Conservation (phyloP, 2,329 filamentous ascomycete genomes). For the Talaromyces sp. region DNA sequence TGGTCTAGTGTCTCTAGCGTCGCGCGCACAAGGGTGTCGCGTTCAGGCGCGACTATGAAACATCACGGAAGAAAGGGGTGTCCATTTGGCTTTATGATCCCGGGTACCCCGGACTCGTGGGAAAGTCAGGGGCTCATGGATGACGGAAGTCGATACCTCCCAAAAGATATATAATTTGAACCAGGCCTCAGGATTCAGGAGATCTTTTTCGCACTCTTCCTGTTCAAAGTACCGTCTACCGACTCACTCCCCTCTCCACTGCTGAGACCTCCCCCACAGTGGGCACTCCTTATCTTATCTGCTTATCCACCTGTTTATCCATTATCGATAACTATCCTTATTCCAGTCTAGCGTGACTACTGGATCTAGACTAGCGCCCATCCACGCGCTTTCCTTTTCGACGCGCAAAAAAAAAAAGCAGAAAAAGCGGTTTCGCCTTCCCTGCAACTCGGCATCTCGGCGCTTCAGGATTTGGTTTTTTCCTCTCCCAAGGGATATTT, state of each 20-base stretch:
- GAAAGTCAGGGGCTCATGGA: neutral
- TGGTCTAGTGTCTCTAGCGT: constrained; percentile 1
- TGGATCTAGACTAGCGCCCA: constrained; percentile 20
- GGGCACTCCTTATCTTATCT: neutral
- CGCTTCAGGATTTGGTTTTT: neutral
- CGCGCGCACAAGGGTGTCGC: constrained; percentile 11
- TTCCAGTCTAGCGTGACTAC: constrained; percentile 13
- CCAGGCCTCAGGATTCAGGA: neutral
- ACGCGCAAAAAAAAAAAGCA: constrained; percentile 20
- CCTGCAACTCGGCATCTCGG: neutral
- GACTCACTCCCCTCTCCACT: neutral
- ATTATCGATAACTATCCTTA: constrained; percentile 3
- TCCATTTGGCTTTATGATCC: neutral
- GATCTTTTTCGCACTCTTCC: neutral
- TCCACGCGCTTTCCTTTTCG: constrained; percentile 21
- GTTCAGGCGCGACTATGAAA: constrained; percentile 24
- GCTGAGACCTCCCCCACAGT: neutral
- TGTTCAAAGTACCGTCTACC: neutral
- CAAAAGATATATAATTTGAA: neutral
- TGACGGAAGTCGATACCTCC: neutral
- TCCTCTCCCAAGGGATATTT: constrained; percentile 13
- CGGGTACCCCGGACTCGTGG: neutral
- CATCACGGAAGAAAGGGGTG: neutral
- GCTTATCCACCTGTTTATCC: constrained; percentile 1
- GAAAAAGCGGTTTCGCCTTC: constrained; percentile 5